Conservation (phyloP, 2,329 filamentous ascomycete genomes). For the Epicoccum sorghinum region DNA sequence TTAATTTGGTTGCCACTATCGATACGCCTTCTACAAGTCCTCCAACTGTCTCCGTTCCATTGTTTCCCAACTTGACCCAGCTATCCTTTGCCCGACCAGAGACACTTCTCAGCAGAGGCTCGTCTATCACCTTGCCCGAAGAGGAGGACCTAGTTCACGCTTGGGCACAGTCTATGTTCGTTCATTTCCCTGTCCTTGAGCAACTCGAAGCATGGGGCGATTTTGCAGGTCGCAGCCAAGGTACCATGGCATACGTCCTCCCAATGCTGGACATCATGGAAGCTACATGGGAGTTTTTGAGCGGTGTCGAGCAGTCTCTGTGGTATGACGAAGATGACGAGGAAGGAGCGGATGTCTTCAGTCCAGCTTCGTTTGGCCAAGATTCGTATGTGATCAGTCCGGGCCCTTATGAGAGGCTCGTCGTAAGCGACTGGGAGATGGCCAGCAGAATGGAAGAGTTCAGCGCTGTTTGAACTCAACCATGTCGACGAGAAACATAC, state of each 20-base stretch:
- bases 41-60: constrained; percentile 5
- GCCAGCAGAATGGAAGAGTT: constrained; percentile 27
- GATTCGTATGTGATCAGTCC: constrained; percentile 14
- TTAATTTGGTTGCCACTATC: neutral
- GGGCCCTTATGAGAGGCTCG: constrained; percentile 7
- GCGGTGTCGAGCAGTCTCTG: constrained; percentile 42
- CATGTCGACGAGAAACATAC: neutral
- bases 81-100: constrained; percentile 39
- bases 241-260: constrained; percentile 40
- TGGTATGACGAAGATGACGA: constrained; percentile 37
- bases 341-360: constrained; percentile 17
- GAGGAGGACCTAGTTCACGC: constrained; percentile 36
- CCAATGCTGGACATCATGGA: constrained; percentile 38
- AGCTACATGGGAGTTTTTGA: constrained; percentile 43
- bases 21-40: constrained; percentile 1
- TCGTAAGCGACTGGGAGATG: constrained; percentile 30
- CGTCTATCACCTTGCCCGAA: constrained; percentile 25
- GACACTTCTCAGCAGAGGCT: constrained; percentile 30
- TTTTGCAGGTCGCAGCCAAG: constrained; percentile 35
- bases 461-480: neutral
- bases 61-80: constrained; percentile 35
- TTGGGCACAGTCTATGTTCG: constrained; percentile 35
- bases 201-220: constrained; percentile 45
- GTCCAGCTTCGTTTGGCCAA: constrained; percentile 2
- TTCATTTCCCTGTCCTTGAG: constrained; percentile 38